Evolutionary conservation across 371 early-diverging fungal species (phyloP), one percentile per base, ranked within the genome.

Genomic region (Smittium mucronatum): DNA sequence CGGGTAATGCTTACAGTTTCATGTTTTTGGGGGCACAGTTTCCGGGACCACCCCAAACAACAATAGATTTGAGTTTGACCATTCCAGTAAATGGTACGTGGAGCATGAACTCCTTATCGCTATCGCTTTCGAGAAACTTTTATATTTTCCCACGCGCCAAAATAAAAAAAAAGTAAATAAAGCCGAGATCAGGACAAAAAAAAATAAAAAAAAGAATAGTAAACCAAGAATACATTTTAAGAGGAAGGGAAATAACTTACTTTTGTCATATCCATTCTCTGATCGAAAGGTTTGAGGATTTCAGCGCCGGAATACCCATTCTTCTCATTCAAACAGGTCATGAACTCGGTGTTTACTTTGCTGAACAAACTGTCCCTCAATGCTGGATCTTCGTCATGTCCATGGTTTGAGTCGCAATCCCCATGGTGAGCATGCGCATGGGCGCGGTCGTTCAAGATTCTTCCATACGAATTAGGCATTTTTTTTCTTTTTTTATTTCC

Each of bases 61-160:
- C 83, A 57, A 97, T 92, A 0, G 93, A 90, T 71, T 93, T 92
- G 65, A 97, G 81, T 75, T 94, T 95, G 69, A 95, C 88, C 73
- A 78, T 84, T 2, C 90, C 93, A 25, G 91, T 94, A 75, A 94
- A 93, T 86, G 95, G 95, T 57, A 97, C 88, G 76, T 81, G 83
- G 1, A 97, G 71, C 64, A 97, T 88, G 34, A 97, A 80, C 75
- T 94, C 92, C 63, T 90, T 91, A 78, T 97, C 97, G 1, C 87
- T 85, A 77, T 95, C 95, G 68, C 91, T 90, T 73, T 89, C 87
- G 16, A 93, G 76, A 30, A 34, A 65, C n/a, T 61, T 30, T 25
- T 63, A 21, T 0, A 17, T 30, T 21, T 29, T 33, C 64, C 17
- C 1, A 33, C 11, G 63, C 5, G 5, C 21, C 21, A 63, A 11